These are phyloP conservation scores for Geotrichum carabidarum DNA, from an alignment of 1,139 yeast genomes.

Conservation along the genomic window DNA sequence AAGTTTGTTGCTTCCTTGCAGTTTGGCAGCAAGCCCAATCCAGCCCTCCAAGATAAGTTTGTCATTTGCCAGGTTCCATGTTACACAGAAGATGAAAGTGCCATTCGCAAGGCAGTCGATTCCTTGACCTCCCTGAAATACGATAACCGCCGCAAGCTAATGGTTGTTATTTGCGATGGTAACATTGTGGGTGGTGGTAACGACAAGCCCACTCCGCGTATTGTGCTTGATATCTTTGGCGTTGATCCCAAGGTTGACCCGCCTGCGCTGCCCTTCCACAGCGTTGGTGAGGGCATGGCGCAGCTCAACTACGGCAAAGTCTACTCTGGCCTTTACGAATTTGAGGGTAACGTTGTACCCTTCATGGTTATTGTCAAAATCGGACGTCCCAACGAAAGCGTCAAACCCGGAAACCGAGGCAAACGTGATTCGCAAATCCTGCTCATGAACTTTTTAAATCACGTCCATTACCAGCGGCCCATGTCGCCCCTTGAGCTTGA, in stretches of 20 bases:
- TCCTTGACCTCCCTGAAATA: constrained; percentile 39
- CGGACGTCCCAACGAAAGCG: constrained; percentile 37
- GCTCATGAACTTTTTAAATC: constrained; percentile 40
- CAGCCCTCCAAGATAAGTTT: constrained; percentile 39
- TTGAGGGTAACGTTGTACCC: constrained; percentile 41
- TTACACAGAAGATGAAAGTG: constrained; percentile 42
- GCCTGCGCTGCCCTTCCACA: constrained; percentile 38
- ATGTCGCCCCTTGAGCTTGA: constrained; percentile 43
- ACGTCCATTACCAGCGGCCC: constrained; percentile 39
- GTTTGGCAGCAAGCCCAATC: constrained; percentile 37
- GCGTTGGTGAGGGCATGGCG: constrained; percentile 40
- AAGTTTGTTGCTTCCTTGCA: constrained; percentile 40
- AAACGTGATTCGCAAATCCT: constrained; percentile 43
- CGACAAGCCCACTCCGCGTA: constrained; percentile 40
- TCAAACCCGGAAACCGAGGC: constrained; percentile 42
- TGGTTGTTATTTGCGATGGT: constrained; percentile 41
- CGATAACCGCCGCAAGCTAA: constrained; percentile 39
- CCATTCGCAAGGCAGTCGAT: constrained; percentile 41
- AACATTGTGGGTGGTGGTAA: constrained; percentile 42
- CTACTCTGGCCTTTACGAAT: constrained; percentile 41
- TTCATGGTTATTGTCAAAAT: constrained; percentile 40
- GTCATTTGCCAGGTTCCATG: constrained; percentile 43
- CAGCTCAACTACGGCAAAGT: constrained; percentile 40
- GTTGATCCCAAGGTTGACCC: constrained; percentile 39
- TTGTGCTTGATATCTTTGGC: constrained; percentile 41